Conservation (phyloP, 2,329 filamentous ascomycete species). For the Parasarocladium wereldwijsianum region DNA sequence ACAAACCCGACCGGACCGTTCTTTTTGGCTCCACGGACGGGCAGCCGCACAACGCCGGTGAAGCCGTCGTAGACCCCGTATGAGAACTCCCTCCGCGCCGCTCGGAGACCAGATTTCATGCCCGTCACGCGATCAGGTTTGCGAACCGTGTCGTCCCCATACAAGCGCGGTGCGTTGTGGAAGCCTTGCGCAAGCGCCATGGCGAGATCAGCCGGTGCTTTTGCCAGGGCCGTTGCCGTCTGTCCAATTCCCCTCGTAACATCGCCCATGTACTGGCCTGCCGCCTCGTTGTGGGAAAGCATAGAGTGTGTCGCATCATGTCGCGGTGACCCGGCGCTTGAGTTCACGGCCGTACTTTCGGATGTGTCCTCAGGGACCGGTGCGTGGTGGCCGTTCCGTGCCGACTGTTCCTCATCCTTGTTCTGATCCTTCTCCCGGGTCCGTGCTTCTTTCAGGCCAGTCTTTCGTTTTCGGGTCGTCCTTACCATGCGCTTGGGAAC, state of each 20-base stretch:
- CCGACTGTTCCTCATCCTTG: too few relatives aligned
- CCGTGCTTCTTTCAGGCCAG: constrained; percentile 33
- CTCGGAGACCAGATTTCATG: constrained; percentile 45
- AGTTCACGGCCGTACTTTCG: too few relatives aligned
- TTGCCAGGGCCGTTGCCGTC: constrained; percentile 34
- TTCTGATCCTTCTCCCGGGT: constrained; percentile 24
- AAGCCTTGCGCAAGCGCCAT: constrained; percentile 53
- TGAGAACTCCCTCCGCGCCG: constrained; percentile 44
- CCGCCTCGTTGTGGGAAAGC: too few relatives aligned
- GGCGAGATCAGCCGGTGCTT: constrained; percentile 44
- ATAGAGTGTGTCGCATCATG: too few relatives aligned
- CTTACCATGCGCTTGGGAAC: constrained; percentile 48
- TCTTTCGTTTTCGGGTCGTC: constrained; percentile 37
- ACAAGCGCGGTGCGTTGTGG: constrained; percentile 55
- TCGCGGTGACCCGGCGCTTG: too few relatives aligned
- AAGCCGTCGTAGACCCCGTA: constrained; percentile 52
- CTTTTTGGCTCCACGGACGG: constrained; percentile 40
- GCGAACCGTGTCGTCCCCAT: constrained; percentile 56
- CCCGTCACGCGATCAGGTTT: constrained; percentile 49
- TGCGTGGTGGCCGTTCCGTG: too few relatives aligned
- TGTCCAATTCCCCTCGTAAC: constrained; percentile 36
- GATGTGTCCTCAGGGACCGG: too few relatives aligned
- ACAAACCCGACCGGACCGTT: constrained; percentile 30
- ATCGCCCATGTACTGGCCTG: constrained; percentile 30
- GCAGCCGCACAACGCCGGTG: constrained; percentile 46